These are phyloP conservation scores for Colletotrichum agaves DNA, from an alignment of 2,329 filamentous ascomycete genomes.

Conservation along the genomic window DNA sequence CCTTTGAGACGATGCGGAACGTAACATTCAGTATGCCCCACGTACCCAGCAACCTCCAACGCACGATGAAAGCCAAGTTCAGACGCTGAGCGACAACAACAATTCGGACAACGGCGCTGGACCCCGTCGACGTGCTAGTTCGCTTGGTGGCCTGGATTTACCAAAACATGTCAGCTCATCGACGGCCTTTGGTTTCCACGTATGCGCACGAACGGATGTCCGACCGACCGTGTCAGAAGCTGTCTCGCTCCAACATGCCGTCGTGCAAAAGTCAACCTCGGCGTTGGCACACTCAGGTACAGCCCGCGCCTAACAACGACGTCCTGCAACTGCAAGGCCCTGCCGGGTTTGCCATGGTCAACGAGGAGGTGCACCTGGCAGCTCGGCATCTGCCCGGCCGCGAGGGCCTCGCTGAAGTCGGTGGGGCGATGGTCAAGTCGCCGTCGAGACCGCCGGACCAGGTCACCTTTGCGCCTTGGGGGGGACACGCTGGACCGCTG, in stretches of 20 bases:
- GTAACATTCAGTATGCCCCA: conserved; percentile 39
- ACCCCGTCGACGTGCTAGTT: conserved; percentile 17
- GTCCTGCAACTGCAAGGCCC: conserved; percentile 26
- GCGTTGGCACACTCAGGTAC: conserved; percentile 28
- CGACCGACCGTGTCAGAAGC: conserved; percentile 25
- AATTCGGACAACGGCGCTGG: conserved; percentile 11
- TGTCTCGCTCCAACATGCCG: conserved; percentile 33
- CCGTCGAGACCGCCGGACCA: conserved; percentile 38
- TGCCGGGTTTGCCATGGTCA: conserved; percentile 29
- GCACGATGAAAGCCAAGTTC: conserved; percentile 33
- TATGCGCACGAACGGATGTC: not conserved
- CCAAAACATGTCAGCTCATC: not conserved
- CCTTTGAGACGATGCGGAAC: conserved; percentile 36
- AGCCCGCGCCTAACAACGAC: conserved; percentile 26
- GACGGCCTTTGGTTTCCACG: not conserved
- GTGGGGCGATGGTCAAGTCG: conserved; percentile 52
- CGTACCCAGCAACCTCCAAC: conserved; percentile 24
- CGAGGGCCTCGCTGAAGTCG: conserved; percentile 50
- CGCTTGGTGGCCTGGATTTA: conserved; percentile 18
- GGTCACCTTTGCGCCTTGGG: conserved; percentile 24
- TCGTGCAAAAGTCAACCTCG: conserved; percentile 26
- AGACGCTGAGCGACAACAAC: conserved; percentile 32
- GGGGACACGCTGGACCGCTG: conserved; percentile 29
- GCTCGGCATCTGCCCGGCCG: conserved; percentile 45
- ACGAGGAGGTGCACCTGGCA: conserved; percentile 33